Base-by-base conservation (phyloP, 2,329 filamentous ascomycete species). In the Colletotrichum tamarilloi region DNA sequence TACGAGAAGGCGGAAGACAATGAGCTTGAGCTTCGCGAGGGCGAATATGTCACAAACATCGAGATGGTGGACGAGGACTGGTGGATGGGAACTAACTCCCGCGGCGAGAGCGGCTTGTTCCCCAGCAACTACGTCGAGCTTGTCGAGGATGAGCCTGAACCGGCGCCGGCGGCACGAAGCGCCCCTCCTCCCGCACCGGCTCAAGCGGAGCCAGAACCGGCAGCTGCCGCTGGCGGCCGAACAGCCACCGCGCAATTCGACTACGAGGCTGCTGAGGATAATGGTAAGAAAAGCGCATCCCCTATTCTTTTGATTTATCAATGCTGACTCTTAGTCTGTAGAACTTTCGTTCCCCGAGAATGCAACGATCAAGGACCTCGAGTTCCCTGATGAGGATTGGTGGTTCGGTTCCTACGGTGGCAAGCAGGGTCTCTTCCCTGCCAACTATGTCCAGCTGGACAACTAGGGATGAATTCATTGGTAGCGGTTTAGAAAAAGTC, bases 361-460 rank as follows among this genome's bases (percentile, higher is more conserved):
- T 35, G 96, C 94, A 52, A 95, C 87, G 75, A 93, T 99, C 77
- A 93, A 90, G 32, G 89, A 93, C 79, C 86, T 99, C 76, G 94
- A 98, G 86, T 98, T 98, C 84, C 97, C 97, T 2, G 97, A 98
- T 79, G 96, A 98, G 76, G 97, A 99, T 81, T 99, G 97, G 97
- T 99, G 97, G 97, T 93, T 96, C 78, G 97, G 97, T 72, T 91
- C 94, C 79, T 97, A 93, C 82, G 88, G 92, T 30, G 95, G 95
- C 63, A 89, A 92, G 71, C 89, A 90, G 35, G 97, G 97, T 74
- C 88, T 99, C 58, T 99, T 99, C 90, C 92, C 92, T 14, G 89
- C 91, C 80, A 93, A 93, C 81, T 93, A 93, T 77, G 92, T 93
- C 75, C 85, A 92, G 81, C 83, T 92, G 67, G 83, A 90, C 77